Conservation (phyloP, 106 monocot genomes). For the Acorus calamus region DNA sequence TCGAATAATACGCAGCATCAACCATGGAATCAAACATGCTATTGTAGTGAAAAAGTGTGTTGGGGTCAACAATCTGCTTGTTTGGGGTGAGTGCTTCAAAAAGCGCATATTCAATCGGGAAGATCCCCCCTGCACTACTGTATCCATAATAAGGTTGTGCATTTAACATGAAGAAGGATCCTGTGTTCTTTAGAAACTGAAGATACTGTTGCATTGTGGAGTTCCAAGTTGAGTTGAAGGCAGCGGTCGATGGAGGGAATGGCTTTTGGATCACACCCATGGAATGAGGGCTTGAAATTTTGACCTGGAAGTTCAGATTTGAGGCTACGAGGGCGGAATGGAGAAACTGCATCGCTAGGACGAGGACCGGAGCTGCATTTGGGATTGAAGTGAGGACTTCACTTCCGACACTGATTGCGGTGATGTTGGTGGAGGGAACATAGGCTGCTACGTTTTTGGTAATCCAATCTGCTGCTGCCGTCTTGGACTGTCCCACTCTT, state of each 20-base stretch:
- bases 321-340: conserved; percentile 79
- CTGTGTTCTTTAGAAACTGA: conserved; percentile 72
- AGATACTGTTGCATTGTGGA: conserved; percentile 49
- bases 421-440: conserved; percentile 79
- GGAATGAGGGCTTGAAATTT: conserved; percentile 67
- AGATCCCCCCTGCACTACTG: conserved; percentile 50
- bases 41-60: conserved; percentile 53
- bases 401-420: conserved; percentile 68
- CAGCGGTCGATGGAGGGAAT: conserved; percentile 77
- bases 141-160: conserved; percentile 77
- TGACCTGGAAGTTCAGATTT: conserved; percentile 73
- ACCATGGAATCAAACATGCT: conserved; percentile 97
- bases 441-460: conserved; percentile 66
- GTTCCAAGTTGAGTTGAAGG: conserved; percentile 83
- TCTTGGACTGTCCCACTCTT: conserved; percentile 45
- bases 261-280: conserved; percentile 58
- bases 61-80: conserved; percentile 69
- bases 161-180: conserved; percentile 82
- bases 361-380: conserved; percentile 62
- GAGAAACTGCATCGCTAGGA: conserved; percentile 76
- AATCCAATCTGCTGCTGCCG: conserved; percentile 69
- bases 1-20: conserved; percentile 78
- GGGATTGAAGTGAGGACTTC: conserved; percentile 75
- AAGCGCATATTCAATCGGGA: conserved; percentile 72
- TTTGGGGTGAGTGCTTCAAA: conserved; percentile 45